Base-by-base conservation (phyloP, 352 stramenopile species). In the Globisporangium cystogenes region DNA sequence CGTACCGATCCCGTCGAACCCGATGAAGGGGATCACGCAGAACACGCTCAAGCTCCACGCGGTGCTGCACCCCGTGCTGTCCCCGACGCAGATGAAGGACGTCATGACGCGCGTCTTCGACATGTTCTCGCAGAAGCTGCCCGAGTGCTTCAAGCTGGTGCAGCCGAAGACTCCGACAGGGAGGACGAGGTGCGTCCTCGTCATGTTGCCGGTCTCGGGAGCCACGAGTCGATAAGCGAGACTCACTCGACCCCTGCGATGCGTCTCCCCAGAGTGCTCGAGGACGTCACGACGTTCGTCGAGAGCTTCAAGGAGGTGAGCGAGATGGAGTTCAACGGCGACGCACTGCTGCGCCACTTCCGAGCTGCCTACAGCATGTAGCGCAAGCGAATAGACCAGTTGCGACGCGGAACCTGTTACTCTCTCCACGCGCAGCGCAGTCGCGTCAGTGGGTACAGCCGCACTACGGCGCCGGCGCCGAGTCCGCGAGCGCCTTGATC, bases 21-120 rank as follows among this genome's bases (percentile, higher is more conserved):
- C 86, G 20, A 93, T 98, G 65, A 82, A 92, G n/a, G 92, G 93
- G 21, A 96, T 98, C 57, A 79, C 88, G n/a, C 87, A 90, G 26
- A 98, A 90, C 64, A 97, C 95, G 7, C 83, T 90, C 33, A 98
- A 98, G 61, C 87, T 99, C 57, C 92, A 99, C 69, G 88, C 92
- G 48, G 95, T 99, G 29, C 69, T 99, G 26, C 74, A 89, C 58
- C 76, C 87, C 12, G 83, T 98, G 39, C 77, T 99, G 10, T 96
- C 96, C 11, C 73, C 81, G 4, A 90, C 96, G 42, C 87, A 98
- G 68, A 93, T 99, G 64, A 91, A 96, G 59, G 95, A 98, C 68
- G 87, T 98, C 24, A 97, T 98, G 75, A 96, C 87, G 27, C 78
- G 83, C 36, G 81, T 94, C 35, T 95, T 92, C 40, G 80, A 93